phyloP scores from a whole-genome alignment of 2,329 filamentous ascomycete genomes.

The Colletotrichum sp. region DNA sequence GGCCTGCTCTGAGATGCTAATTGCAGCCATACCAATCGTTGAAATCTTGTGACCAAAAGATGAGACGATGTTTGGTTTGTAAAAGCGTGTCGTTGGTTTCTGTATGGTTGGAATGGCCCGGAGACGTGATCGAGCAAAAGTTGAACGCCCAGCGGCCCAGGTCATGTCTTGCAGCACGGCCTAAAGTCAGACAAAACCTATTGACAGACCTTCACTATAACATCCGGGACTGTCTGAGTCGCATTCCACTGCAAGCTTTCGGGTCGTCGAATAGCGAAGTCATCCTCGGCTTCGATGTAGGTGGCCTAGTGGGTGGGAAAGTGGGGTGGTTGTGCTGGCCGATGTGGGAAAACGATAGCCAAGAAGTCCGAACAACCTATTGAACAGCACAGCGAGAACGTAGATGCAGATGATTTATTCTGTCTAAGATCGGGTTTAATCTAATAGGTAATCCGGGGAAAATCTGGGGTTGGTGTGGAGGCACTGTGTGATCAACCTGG shows the following conservation, averaged over 20 bases:
- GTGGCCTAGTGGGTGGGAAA: not conserved
- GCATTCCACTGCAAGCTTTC: not conserved
- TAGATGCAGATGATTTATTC: not conserved
- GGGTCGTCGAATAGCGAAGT: not conserved
- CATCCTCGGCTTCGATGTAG: not conserved
- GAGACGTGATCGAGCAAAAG: not conserved
- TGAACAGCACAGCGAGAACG: not conserved
- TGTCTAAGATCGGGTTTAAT: not conserved
- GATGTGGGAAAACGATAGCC: not conserved
- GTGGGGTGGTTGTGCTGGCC: not conserved
- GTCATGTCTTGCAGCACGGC: not conserved
- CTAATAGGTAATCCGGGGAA: not conserved
- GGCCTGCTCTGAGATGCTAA: not conserved
- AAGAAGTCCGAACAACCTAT: not conserved
- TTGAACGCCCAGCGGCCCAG: not conserved
- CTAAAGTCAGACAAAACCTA: not conserved
- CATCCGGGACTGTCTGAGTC: not conserved
- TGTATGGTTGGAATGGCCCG: not conserved
- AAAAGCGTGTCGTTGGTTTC: not conserved
- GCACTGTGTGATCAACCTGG: not conserved
- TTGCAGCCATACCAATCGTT: not conserved
- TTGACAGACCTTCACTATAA: not conserved
- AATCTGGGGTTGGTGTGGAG: not conserved
- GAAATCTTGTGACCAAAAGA: no score
- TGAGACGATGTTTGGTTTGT: not conserved